Percentiles rank a stretch among this genome's conserved stretches.
Evolutionary conservation across 108 stramenopile species (phyloP).

Genomic region (Cylindrotheca closterium): DNA sequence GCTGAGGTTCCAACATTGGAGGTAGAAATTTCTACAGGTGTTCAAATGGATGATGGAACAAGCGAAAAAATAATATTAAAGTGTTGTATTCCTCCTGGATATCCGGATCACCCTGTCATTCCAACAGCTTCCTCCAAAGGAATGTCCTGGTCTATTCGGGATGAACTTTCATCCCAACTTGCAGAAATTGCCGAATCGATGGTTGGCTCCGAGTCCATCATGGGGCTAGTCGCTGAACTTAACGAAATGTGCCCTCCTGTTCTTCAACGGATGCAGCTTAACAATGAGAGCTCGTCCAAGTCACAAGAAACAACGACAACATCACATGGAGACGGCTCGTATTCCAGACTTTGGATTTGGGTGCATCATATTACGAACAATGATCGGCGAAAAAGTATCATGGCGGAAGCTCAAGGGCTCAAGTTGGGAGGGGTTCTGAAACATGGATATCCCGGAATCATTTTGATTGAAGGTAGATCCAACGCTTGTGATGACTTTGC

Average conservation of each 20-base stretch:
- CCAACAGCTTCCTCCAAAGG: slow-evolving; percentile 24
- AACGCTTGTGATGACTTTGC: slow-evolving; percentile 44
- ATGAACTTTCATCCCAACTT: slow-evolving; percentile 26
- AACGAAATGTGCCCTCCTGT: slow-evolving; percentile 11
- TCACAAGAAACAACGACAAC: background rate
- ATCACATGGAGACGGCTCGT: background rate
- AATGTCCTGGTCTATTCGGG: slow-evolving; percentile 15
- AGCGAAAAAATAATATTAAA: background rate
- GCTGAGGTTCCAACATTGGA: slow-evolving; percentile 16
- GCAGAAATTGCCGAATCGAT: slow-evolving; percentile 24
- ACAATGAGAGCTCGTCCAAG: background rate
- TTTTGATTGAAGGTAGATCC: slow-evolving; percentile 43
- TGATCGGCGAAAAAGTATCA: slow-evolving; percentile 35
- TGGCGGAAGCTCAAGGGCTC: slow-evolving; percentile 35
- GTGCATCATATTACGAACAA: slow-evolving; percentile 53
- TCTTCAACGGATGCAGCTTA: too few relatives aligned
- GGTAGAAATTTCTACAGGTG: slow-evolving; percentile 20
- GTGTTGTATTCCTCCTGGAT: slow-evolving; percentile 27
- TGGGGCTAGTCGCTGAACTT: slow-evolving; percentile 44
- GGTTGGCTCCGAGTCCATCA: slow-evolving; percentile 43
- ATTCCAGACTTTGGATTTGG: slow-evolving; percentile 55
- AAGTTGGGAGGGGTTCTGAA: slow-evolving; percentile 49
- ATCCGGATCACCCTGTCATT: slow-evolving; percentile 31
- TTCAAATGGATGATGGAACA: background rate
- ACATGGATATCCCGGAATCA: slow-evolving; percentile 56